These are phyloP conservation scores for Entomortierella chlamydospora DNA, from an alignment of 192 early-diverging fungal genomes.

Conservation along the genomic window DNA sequence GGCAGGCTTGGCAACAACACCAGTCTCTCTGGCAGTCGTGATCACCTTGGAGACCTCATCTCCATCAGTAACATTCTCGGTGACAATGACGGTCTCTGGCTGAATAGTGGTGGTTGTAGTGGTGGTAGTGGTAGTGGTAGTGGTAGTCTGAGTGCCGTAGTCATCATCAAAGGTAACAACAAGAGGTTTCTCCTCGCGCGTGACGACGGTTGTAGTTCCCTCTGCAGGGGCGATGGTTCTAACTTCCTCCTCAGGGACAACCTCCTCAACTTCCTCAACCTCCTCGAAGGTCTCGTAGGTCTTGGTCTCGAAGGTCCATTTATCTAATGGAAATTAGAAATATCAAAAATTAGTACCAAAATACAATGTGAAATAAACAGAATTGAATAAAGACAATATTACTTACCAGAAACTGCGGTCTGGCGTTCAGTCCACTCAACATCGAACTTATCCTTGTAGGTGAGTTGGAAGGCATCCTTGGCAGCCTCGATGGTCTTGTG, in stretches of 20 bases:
- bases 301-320: slow-evolving; percentile 15
- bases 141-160: no score
- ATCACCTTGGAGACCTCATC: slow-evolving; percentile 23
- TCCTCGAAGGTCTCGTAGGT: slow-evolving; percentile 31
- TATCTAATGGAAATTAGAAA: neutral
- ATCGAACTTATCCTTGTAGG: slow-evolving; percentile 28
- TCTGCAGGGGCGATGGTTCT: no score
- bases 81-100: slow-evolving; percentile 5
- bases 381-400: neutral
- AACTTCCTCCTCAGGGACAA: slow-evolving; percentile 23
- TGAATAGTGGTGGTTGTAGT: slow-evolving; percentile 8
- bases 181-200: no score
- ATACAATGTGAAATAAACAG: neutral
- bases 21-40: slow-evolving; percentile 22
- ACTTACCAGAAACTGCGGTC: slow-evolving; percentile 6
- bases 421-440: slow-evolving; percentile 26
- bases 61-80: neutral
- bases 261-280: slow-evolving; percentile 29
- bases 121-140: neutral
- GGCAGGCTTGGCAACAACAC: slow-evolving; percentile 21
- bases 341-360: neutral
- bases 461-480: slow-evolving; percentile 24
- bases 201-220: no score
- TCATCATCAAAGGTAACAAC: neutral
- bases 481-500: slow-evolving; percentile 27